Evolutionary conservation across 441 rosid species (phyloP).

Genomic region (Brassica balearica): DNA sequence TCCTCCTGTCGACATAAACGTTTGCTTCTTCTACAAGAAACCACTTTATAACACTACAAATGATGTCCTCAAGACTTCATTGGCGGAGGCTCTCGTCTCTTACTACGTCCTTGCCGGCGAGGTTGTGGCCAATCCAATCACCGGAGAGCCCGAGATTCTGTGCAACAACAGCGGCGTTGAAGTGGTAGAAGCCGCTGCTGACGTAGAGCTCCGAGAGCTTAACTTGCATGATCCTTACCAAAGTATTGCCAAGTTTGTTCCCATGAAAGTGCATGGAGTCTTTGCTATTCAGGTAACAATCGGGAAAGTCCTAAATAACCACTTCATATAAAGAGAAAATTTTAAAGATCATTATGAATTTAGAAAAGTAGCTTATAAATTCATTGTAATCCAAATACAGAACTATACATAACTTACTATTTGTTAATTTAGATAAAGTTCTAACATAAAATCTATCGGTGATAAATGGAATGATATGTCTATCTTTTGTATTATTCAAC

Average conservation of each 20-base stretch:
- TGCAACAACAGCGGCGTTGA: constrained; percentile 84
- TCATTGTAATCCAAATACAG: not conserved
- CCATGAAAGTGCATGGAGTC: constrained; percentile 61
- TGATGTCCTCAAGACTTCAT: constrained; percentile 30
- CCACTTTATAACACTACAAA: constrained; percentile 25
- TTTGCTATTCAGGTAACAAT: constrained; percentile 70
- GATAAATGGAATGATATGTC: no score
- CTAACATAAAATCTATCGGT: no score
- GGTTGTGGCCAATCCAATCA: constrained; percentile 53
- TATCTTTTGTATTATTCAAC: no score
- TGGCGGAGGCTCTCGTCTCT: constrained; percentile 50
- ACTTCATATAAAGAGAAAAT: no score
- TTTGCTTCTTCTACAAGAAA: constrained; percentile 67
- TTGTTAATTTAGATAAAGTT: no score
- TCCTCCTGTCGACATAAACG: constrained; percentile 62
- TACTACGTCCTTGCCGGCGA: constrained; percentile 77
- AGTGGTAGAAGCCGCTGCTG: constrained; percentile 62
- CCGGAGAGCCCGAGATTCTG: constrained; percentile 77
- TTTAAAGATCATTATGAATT: no score
- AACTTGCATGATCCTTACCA: constrained; percentile 69
- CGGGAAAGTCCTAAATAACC: not conserved
- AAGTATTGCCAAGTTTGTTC: constrained; percentile 67
- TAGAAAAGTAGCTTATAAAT: no score
- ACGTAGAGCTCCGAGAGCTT: constrained; percentile 57
- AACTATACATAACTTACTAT: not conserved